A percentile compares a stretch with the other conserved stretches of the same genome.
Evolutionary conservation across 179 eudicot species (phyloP).

Genomic region (Silene vulgaris): DNA sequence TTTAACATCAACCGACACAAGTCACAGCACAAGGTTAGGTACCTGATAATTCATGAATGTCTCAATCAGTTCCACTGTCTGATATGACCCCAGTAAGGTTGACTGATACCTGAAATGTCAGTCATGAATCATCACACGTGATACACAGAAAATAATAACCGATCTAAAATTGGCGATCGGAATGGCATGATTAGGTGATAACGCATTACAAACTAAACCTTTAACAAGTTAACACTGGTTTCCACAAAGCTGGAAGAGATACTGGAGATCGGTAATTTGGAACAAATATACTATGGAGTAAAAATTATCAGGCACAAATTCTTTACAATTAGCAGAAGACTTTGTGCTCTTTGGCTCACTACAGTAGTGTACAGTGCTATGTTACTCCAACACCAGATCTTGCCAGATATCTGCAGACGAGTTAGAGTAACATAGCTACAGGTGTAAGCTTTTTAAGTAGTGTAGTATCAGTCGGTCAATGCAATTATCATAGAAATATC

Average conservation of each 20-base stretch:
- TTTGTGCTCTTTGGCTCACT: not conserved
- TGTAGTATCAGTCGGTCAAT: not conserved
- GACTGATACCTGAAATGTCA: conserved; percentile 78
- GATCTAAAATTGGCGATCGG: not conserved
- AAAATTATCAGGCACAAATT: too few relatives aligned
- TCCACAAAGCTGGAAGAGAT: not conserved
- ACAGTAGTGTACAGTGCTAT: too few relatives aligned
- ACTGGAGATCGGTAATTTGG: not conserved
- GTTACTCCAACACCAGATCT: too few relatives aligned
- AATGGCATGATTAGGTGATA: not conserved
- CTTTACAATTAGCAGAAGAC: not conserved
- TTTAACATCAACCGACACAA: not conserved
- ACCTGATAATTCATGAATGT: conserved; percentile 99
- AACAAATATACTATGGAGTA: not conserved
- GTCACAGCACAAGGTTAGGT: not conserved
- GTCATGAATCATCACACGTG: conserved; percentile 3
- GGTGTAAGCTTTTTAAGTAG: not conserved
- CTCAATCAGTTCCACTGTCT: conserved; percentile 87
- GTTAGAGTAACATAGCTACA: too few relatives aligned
- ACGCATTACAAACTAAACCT: not conserved
- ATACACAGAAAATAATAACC: not conserved
- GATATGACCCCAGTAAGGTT: conserved; percentile 76
- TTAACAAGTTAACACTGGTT: not conserved
- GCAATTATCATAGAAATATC: not conserved
- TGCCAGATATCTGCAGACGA: too few relatives aligned